Conservation (phyloP, 176 grass and related monocot genomes). For the Phyllostachys edulis region DNA sequence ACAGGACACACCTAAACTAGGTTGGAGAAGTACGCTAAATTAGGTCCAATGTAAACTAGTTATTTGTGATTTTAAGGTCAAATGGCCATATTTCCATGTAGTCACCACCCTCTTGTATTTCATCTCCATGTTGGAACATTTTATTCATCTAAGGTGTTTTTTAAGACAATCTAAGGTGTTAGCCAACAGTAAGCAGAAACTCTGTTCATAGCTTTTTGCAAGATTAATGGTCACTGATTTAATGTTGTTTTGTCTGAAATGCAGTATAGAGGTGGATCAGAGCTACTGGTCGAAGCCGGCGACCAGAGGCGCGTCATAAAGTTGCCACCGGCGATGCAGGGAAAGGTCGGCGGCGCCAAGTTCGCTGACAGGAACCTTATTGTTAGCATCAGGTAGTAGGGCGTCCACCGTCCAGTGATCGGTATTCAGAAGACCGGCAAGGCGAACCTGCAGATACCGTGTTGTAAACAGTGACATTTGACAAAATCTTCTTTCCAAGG, state of each 20-base stretch:
- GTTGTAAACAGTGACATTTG: background rate
- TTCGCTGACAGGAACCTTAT: slow-evolving; percentile 72
- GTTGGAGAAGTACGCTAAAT: background rate
- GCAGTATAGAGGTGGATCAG: slow-evolving; percentile 85
- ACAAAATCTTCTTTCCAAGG: background rate
- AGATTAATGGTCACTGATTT: background rate
- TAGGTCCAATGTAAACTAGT: background rate
- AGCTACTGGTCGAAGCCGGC: slow-evolving; percentile 77
- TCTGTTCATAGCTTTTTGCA: background rate
- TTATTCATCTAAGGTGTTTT: no score
- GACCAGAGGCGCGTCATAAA: slow-evolving; percentile 91
- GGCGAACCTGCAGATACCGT: background rate
- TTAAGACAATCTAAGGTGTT: background rate
- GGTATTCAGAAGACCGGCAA: background rate
- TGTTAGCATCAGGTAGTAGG: slow-evolving; percentile 55
- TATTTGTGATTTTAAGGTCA: background rate
- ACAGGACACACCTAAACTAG: background rate
- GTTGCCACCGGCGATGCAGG: slow-evolving; percentile 61
- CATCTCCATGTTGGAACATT: background rate
- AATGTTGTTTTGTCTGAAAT: slow-evolving; percentile 24
- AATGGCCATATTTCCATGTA: background rate
- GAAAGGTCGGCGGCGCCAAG: slow-evolving; percentile 71
- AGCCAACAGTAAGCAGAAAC: background rate
- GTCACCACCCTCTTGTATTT: background rate
- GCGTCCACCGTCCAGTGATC: background rate